These are phyloP conservation scores for Phalaenopsis aphrodite DNA, from an alignment of 106 monocot genomes.

Conservation along the genomic window DNA sequence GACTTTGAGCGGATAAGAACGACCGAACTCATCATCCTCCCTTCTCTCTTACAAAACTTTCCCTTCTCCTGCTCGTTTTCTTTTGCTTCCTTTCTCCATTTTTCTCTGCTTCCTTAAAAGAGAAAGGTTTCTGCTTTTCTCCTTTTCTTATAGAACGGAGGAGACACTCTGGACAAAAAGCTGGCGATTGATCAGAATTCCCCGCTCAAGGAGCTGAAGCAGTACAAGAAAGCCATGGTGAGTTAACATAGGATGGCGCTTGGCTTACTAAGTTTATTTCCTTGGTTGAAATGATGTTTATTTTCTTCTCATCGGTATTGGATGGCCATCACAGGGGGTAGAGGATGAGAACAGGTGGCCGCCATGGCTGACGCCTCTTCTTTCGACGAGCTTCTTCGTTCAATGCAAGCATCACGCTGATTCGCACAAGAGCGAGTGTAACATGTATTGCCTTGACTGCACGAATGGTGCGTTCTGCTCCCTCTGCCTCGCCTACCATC, in stretches of 20 bases:
- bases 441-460: conserved; percentile 95
- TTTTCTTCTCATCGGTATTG: background rate
- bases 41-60: background rate
- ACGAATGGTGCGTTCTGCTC: conserved; percentile 68
- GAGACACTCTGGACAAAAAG: background rate
- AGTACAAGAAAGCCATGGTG: conserved; percentile 24
- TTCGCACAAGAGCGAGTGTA: conserved; percentile 90
- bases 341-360: conserved; percentile 43
- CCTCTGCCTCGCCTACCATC: conserved; percentile 59
- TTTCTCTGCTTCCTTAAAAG: background rate
- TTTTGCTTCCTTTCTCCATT: background rate
- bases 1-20: conserved; percentile 50
- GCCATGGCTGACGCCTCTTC: conserved; percentile 71
- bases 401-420: conserved; percentile 79
- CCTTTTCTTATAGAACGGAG: too few relatives aligned
- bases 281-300: background rate
- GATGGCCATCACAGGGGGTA: background rate
- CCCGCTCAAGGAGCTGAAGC: background rate
- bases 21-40: conserved; percentile 4
- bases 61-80: background rate
- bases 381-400: conserved; percentile 60
- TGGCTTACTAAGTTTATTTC: background rate
- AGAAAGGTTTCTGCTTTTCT: background rate
- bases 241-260: background rate
- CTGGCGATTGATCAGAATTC: conserved; percentile 11